Evolutionary conservation across 2,329 filamentous ascomycete genomes (phyloP), one percentile per base, ranked within the genome.

Genomic region (Domatiomyces globalis): DNA sequence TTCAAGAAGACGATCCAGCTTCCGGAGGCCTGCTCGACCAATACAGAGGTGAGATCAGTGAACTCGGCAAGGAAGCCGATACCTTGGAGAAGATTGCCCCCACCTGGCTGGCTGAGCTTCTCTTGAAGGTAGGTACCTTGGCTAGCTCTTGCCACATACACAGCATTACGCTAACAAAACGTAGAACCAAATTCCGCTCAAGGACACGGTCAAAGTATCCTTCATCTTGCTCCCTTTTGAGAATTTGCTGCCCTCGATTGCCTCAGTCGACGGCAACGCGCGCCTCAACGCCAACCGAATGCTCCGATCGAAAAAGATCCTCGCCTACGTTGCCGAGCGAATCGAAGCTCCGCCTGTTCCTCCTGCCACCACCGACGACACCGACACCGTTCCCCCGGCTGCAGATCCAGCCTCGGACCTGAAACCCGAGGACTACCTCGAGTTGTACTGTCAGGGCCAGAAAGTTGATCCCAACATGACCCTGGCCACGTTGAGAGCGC

Each of bases 201-300:
- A 96, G 71, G 92, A 96, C n/a, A 82, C 89, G 1, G 80, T 90
- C 60, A 98, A 98, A 73, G 83, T 96, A n/a, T 89, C 87, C 2
- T 98, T 98, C 63, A 78, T 95, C 15, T 74, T 98, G 20, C 80
- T 92, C 60, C 89, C 92, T 0, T 88, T 79, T 70, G 76, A 85
- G 61, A 83, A 87, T 58, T 70, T 76, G 22, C 71, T 96, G 49
- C 87, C 88, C 0, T 77, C 76, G 50, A 84, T 95, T 48, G 79
- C 84, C 29, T 78, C 81, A 20, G 69, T 80, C 3, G 88, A 94
- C 63, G 84, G 74, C 49, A 94, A 90, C 66, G 90, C 89, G 58
- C 83, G 92, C 20, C 75, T 98, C 49, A 98, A 96, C 65, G 92
- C 92, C 9, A 98, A 96, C 64, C 80, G 90, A 51, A 96, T 98